phyloP scores from a whole-genome alignment of 495 filamentous ascomycete species.

The Neurospora sp. region DNA sequence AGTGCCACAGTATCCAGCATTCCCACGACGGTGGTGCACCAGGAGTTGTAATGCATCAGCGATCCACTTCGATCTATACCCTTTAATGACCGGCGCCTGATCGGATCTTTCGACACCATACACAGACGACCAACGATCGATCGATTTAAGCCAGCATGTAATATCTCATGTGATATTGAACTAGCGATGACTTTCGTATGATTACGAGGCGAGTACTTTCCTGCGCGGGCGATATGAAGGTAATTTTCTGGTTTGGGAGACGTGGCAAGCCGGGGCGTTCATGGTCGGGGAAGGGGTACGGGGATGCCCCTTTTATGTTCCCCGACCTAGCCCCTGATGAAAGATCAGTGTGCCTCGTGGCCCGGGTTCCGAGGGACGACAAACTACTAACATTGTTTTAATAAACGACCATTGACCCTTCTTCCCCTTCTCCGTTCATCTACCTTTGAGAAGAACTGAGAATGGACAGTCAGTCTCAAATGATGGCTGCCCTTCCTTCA shows the following conservation, averaged over 20 bases:
- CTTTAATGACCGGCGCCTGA: slow-evolving; percentile 7
- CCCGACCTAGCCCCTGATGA: background rate
- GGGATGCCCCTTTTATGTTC: background rate
- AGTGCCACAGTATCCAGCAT: slow-evolving; percentile 2
- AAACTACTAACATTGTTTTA: slow-evolving; percentile 7
- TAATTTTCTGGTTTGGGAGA: background rate
- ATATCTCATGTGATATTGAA: background rate
- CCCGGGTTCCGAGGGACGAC: background rate
- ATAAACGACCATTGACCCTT: background rate
- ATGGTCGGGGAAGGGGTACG: background rate
- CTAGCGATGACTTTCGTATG: background rate
- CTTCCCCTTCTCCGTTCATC: background rate
- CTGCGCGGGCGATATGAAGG: background rate
- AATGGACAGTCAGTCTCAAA: background rate
- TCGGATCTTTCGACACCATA: background rate
- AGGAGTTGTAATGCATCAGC: slow-evolving; percentile 29
- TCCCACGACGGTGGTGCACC: slow-evolving; percentile 17
- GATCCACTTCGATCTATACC: background rate
- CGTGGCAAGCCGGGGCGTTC: background rate
- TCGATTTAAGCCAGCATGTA: background rate
- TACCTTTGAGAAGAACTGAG: background rate
- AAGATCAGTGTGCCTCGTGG: background rate
- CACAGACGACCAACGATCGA: background rate
- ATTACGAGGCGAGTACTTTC: background rate
- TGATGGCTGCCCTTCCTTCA: background rate